These are phyloP conservation scores for Coprinopsis cinerea DNA, from an alignment of 768 basidiomycete genomes.

Conservation along the genomic window DNA sequence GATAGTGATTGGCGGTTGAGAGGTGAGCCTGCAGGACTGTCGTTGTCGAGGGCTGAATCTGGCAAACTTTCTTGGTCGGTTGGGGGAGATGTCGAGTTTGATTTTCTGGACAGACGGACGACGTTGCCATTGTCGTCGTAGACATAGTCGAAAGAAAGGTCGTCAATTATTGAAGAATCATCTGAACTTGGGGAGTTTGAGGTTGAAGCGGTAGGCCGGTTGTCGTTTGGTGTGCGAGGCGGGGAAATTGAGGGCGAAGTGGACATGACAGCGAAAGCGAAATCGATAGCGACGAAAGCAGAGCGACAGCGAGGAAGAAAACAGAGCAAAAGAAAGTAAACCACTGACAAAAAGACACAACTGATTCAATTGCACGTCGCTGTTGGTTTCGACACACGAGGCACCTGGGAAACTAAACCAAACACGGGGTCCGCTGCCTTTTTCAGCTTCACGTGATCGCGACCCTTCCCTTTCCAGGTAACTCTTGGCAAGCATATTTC, in stretches of 20 bases:
- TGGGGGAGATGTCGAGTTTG: conserved; percentile 37
- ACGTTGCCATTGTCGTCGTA: conserved; percentile 49
- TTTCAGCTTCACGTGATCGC: neutral
- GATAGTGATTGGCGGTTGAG: conserved; percentile 47
- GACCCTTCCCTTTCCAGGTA: conserved; percentile 14
- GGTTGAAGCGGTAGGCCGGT: conserved; percentile 19
- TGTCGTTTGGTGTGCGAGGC: conserved; percentile 34
- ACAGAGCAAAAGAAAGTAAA: conserved; percentile 22
- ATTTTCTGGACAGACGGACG: conserved; percentile 51
- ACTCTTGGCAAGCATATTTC: conserved; percentile 4
- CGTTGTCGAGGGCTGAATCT: conserved; percentile 30
- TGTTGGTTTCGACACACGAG: conserved; percentile 27
- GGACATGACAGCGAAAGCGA: conserved; percentile 18
- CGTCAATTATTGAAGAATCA: conserved; percentile 54
- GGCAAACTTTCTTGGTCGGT: conserved; percentile 39
- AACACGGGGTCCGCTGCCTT: conserved; percentile 8
- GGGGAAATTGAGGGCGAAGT: conserved; percentile 30
- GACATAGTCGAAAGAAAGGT: conserved; percentile 64
- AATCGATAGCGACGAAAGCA: conserved; percentile 16
- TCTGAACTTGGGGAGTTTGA: conserved; percentile 37
- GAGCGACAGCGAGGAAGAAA: conserved; percentile 14
- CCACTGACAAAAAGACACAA: conserved; percentile 17
- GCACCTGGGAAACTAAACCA: conserved; percentile 21
- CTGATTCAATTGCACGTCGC: too few relatives aligned
- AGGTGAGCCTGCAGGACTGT: conserved; percentile 31